phyloP scores from a whole-genome alignment of 2,329 filamentous ascomycete genomes.

The Epichloe typhina region DNA sequence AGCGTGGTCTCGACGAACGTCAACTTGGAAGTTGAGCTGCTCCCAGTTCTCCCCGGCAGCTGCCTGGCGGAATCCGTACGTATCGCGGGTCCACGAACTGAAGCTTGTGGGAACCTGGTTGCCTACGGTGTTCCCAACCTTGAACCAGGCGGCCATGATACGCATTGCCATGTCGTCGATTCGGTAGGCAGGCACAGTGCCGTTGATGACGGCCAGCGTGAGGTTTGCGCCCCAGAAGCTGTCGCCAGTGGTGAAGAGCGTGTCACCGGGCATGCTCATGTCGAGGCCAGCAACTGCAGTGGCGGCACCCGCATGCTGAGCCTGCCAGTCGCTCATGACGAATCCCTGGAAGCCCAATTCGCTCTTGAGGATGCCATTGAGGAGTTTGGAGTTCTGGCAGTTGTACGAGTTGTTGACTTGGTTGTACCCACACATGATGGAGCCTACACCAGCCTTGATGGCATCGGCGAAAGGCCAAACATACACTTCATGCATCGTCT shows the following conservation, averaged over 20 bases:
- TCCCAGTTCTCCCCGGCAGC: constrained; percentile 47
- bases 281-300: constrained; percentile 62
- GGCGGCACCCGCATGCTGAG: constrained; percentile 53
- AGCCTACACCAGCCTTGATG: constrained; percentile 50
- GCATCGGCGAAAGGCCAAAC: constrained; percentile 68
- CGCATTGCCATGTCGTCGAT: constrained; percentile 86
- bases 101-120: constrained; percentile 56
- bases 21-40: constrained; percentile 66
- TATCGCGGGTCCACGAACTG: constrained; percentile 72
- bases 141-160: constrained; percentile 60
- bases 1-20: constrained; percentile 68
- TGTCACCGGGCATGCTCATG: constrained; percentile 84
- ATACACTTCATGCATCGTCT: constrained; percentile 64
- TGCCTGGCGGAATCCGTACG: constrained; percentile 55
- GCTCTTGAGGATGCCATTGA: constrained; percentile 65
- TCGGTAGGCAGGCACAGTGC: constrained; percentile 75
- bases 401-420: constrained; percentile 69
- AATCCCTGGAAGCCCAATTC: constrained; percentile 75
- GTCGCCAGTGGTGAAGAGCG: constrained; percentile 55
- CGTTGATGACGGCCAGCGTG: constrained; percentile 77
- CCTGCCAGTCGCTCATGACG: constrained; percentile 69
- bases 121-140: constrained; percentile 43
- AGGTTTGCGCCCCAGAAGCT: constrained; percentile 80
- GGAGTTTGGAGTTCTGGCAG: constrained; percentile 65
- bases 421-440: constrained; percentile 58